phyloP scores from a whole-genome alignment of 345 rosid species.

The Syzygium aromaticum region DNA sequence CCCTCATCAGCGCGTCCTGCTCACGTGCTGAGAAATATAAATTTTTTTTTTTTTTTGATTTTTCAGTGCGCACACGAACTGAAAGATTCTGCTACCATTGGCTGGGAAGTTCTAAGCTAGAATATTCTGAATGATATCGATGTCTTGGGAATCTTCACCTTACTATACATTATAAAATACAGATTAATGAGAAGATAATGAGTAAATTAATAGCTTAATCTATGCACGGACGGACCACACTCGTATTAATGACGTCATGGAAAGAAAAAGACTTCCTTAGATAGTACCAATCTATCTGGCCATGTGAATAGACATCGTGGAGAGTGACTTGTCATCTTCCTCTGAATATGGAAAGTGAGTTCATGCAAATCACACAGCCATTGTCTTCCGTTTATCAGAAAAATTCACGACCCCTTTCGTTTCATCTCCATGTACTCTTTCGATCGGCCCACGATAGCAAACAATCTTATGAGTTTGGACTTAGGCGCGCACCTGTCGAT shows the following conservation, averaged over 20 bases:
- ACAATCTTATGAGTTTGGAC: background rate
- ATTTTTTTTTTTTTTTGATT: no score
- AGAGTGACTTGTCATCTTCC: background rate
- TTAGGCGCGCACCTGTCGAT: background rate
- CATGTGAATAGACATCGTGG: background rate
- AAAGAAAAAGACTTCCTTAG: background rate
- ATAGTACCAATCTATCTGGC: background rate
- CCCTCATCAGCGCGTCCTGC: slow-evolving; percentile 65
- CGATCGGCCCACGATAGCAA: background rate
- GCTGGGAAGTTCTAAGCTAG: background rate
- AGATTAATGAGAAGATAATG: background rate
- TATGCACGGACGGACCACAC: background rate
- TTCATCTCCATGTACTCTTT: background rate
- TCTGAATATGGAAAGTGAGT: background rate
- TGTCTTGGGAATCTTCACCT: background rate
- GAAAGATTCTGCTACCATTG: background rate
- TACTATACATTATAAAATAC: background rate
- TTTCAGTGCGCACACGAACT: no score
- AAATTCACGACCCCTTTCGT: background rate
- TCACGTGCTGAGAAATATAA: background rate
- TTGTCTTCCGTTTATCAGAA: background rate
- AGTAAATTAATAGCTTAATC: background rate
- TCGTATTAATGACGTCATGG: background rate
- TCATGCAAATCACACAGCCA: background rate
- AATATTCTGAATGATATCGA: background rate